A percentile compares a stretch with the other conserved stretches of the same genome.
Conservation (phyloP, 331 rosid species). For the Prunus yedoensis region DNA sequence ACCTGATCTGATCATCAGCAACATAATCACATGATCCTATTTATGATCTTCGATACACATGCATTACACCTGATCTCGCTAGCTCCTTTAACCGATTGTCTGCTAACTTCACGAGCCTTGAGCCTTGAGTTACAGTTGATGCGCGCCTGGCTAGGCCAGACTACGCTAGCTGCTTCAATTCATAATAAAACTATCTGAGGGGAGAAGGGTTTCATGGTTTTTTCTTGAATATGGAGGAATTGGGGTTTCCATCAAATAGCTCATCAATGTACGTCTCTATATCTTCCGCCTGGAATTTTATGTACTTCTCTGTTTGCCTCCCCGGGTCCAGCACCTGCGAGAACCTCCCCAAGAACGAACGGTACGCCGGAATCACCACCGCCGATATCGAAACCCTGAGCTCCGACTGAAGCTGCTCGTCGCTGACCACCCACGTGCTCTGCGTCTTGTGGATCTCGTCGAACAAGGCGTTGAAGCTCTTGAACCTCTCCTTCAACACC, state of each 20-base stretch:
- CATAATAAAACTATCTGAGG: too few relatives aligned
- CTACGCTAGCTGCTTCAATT: too few relatives aligned
- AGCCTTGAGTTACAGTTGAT: too few relatives aligned
- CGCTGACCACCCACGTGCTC: constrained; percentile 74
- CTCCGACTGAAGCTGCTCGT: constrained; percentile 83
- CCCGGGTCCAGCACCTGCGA: constrained; percentile 61
- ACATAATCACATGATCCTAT: not conserved
- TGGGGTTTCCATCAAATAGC: constrained; percentile 63
- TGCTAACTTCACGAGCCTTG: too few relatives aligned
- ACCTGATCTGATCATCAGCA: not conserved
- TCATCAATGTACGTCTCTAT: constrained; percentile 67
- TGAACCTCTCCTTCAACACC: constrained; percentile 75
- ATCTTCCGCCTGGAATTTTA: constrained; percentile 80
- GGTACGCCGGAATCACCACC: constrained; percentile 71
- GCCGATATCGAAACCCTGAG: constrained; percentile 71
- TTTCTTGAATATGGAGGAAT: constrained; percentile 44
- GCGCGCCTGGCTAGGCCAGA: too few relatives aligned
- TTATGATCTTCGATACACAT: too few relatives aligned
- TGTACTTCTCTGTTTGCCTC: constrained; percentile 78
- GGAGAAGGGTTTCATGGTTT: constrained; percentile 25
- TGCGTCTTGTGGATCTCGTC: constrained; percentile 84
- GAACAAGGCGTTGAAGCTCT: constrained; percentile 61
- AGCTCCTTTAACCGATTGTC: too few relatives aligned
- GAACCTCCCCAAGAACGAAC: constrained; percentile 68
- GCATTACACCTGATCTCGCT: not conserved